Conservation (phyloP, 371 early-diverging fungal species). For the Actinomortierella ambigua region DNA sequence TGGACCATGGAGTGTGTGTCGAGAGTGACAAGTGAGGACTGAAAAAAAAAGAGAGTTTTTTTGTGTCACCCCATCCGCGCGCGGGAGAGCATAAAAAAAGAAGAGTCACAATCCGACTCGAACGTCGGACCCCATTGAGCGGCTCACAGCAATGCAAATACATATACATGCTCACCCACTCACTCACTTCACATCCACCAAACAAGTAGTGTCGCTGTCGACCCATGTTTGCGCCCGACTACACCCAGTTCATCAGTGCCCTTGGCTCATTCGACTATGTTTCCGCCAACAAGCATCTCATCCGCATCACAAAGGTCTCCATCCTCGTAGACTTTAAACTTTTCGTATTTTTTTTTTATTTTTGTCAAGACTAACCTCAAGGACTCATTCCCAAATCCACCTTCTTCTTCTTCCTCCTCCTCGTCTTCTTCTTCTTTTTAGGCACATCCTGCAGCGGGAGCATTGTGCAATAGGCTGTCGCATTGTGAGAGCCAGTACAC, state of each 20-base stretch:
- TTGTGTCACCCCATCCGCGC: too few species aligned
- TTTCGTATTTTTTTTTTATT: neutral
- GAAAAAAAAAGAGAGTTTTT: too few species aligned
- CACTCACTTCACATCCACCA: too few species aligned
- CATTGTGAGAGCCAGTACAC: constrained; percentile 39
- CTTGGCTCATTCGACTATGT: constrained; percentile 64
- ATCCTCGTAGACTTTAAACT: neutral
- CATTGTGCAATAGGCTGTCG: constrained; percentile 28
- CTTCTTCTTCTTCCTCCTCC: constrained; percentile 41
- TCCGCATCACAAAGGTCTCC: constrained; percentile 52
- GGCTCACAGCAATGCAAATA: too few species aligned
- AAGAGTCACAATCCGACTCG: too few species aligned
- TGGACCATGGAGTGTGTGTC: too few species aligned
- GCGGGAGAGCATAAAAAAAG: too few species aligned
- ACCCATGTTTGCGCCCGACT: constrained; percentile 41
- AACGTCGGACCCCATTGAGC: too few species aligned
- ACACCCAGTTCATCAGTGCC: constrained; percentile 52
- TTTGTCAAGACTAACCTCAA: neutral
- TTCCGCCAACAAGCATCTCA: constrained; percentile 54
- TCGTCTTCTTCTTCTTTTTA: constrained; percentile 17
- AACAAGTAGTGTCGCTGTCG: too few species aligned
- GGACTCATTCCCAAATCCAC: constrained; percentile 9
- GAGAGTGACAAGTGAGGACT: too few species aligned
- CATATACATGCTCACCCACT: too few species aligned
- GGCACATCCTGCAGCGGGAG: constrained; percentile 30